Evolutionary conservation across 768 basidiomycete species (phyloP).

Genomic region (Lenzites betulinus): DNA sequence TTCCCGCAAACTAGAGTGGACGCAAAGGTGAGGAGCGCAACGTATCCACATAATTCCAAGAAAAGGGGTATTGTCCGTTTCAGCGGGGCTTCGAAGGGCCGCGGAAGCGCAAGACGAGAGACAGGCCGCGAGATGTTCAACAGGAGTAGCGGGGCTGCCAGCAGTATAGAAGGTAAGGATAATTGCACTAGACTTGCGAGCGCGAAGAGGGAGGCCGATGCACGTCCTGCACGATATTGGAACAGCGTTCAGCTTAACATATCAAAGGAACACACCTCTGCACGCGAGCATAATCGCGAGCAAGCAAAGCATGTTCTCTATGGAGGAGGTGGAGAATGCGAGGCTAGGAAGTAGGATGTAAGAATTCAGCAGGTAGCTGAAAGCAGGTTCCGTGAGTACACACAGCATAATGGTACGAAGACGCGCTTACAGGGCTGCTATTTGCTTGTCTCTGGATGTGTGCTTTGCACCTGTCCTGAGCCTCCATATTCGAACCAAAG

Average conservation of each 20-base stretch:
- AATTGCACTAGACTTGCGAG: slow-evolving; percentile 74
- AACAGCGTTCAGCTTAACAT: not conserved
- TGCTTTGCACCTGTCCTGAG: slow-evolving; percentile 53
- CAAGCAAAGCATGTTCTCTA: slow-evolving; percentile 78
- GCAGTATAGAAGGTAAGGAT: slow-evolving; percentile 68
- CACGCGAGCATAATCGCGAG: slow-evolving; percentile 70
- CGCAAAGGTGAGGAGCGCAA: slow-evolving; percentile 46
- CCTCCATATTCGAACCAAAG: slow-evolving; percentile 68
- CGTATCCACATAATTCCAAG: slow-evolving; percentile 55
- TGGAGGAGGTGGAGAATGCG: slow-evolving; percentile 77
- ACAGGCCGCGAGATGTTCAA: slow-evolving; percentile 60
- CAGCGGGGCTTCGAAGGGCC: slow-evolving; percentile 27
- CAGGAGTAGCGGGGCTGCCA: slow-evolving; percentile 69
- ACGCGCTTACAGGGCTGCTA: slow-evolving; percentile 63
- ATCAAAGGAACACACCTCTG: slow-evolving; percentile 46
- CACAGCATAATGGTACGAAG: not conserved
- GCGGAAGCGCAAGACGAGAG: slow-evolving; percentile 71
- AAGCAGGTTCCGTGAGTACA: not conserved
- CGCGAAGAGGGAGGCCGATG: slow-evolving; percentile 57
- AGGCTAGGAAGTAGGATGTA: slow-evolving; percentile 81
- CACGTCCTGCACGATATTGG: slow-evolving; percentile 47
- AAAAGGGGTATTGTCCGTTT: slow-evolving; percentile 37
- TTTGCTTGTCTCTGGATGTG: slow-evolving; percentile 56
- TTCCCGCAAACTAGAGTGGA: slow-evolving; percentile 62
- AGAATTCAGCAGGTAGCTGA: slow-evolving; percentile 88